These are phyloP conservation scores for Linnemannia elongata DNA, from an alignment of 192 early-diverging fungal genomes.

Conservation along the genomic window DNA sequence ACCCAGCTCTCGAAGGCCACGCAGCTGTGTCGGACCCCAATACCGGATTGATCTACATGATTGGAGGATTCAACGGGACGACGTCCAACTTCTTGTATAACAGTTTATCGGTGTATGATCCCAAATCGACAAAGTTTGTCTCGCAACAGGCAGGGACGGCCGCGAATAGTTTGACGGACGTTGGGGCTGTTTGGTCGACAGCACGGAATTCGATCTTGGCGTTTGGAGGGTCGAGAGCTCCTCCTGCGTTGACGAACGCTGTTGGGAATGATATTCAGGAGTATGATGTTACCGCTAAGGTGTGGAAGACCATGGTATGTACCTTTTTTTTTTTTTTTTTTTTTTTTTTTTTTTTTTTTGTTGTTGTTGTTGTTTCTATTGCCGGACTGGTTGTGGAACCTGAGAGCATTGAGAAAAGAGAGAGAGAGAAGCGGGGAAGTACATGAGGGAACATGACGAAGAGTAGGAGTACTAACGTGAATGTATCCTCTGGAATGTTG, in stretches of 20 bases:
- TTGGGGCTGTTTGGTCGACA: conserved; percentile 30
- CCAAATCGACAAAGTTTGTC: conserved; percentile 12
- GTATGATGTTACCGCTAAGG: conserved; percentile 23
- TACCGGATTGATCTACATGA: conserved; percentile 39
- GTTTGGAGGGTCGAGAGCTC: conserved; percentile 45
- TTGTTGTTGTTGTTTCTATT: background rate
- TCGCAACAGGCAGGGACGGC: conserved; percentile 13
- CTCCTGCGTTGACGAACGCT: conserved; percentile 5
- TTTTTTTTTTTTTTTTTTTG: too few relatives aligned
- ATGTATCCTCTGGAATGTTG: background rate
- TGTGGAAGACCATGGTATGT: conserved; percentile 47
- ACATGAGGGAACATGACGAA: background rate
- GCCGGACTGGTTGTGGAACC: background rate
- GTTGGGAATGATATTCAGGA: conserved; percentile 8
- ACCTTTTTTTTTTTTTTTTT: background rate
- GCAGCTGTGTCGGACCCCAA: conserved; percentile 40
- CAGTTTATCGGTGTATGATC: conserved; percentile 29
- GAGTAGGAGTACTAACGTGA: background rate
- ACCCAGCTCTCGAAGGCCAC: conserved; percentile 35
- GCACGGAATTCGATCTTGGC: conserved; percentile 35
- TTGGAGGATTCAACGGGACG: conserved; percentile 25
- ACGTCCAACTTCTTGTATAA: conserved; percentile 16
- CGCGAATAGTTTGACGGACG: conserved; percentile 37
- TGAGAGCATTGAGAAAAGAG: background rate
- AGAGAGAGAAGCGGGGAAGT: background rate